phyloP scores from a whole-genome alignment of 2,329 filamentous ascomycete genomes.

The Stachybotrys chlorohalonatus region DNA sequence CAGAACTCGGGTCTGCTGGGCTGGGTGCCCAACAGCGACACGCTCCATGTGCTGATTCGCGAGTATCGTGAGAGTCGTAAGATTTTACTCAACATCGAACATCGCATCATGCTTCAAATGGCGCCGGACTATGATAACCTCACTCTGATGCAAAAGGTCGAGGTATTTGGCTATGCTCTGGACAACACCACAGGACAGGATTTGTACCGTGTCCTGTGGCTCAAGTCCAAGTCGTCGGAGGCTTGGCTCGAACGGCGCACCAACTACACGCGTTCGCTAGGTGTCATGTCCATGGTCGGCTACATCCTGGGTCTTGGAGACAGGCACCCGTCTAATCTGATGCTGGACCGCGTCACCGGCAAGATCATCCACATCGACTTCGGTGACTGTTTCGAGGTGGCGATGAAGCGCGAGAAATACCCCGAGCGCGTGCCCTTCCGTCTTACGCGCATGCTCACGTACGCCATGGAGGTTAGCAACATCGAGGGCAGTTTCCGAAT shows the following conservation, averaged over 20 bases:
- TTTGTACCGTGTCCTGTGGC: constrained; percentile 93
- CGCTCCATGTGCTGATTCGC: constrained; percentile 88
- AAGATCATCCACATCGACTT: constrained; percentile 99
- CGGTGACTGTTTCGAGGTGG: constrained; percentile 97
- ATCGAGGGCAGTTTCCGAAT: constrained; percentile 98
- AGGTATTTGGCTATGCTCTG: constrained; percentile 97
- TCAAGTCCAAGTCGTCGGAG: constrained; percentile 97
- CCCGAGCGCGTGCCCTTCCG: constrained; percentile 97
- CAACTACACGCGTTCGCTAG: constrained; percentile 95
- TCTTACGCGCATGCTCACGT: constrained; percentile 96
- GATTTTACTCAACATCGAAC: constrained; percentile 97
- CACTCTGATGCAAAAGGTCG: constrained; percentile 98
- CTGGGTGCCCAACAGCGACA: constrained; percentile 97
- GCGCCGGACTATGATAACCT: constrained; percentile 97
- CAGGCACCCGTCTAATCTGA: constrained; percentile 93
- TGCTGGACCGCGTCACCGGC: constrained; percentile 91
- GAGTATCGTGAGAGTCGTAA: constrained; percentile 96
- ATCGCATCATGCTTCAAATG: constrained; percentile 99
- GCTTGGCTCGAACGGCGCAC: constrained; percentile 95
- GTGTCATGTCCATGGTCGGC: constrained; percentile 99
- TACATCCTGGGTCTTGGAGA: constrained; percentile 97
- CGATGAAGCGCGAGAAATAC: constrained; percentile 99
- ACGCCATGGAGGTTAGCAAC: constrained; percentile 99
- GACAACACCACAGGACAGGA: constrained; percentile 99
- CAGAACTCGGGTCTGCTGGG: constrained; percentile 92